Percentiles rank a stretch among this genome's conserved stretches.
Conservation (phyloP, 2,329 filamentous ascomycete genomes). For the Dothistroma pini region DNA sequence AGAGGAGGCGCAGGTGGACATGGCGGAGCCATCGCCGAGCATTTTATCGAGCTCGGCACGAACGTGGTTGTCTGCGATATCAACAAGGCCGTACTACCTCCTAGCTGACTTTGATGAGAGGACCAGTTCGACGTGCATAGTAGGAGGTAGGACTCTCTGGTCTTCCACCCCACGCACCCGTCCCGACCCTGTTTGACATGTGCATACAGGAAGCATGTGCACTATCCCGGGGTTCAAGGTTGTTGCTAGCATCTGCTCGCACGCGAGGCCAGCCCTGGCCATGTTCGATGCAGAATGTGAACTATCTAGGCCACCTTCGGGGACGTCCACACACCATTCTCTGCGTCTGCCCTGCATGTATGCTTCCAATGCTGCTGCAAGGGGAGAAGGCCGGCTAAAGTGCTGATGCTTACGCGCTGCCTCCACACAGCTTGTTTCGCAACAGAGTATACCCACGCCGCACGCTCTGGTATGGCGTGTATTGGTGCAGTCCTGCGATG, state of each 20-base stretch:
- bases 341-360: neutral
- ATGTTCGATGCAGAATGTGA: neutral
- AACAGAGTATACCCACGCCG: neutral
- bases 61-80: constrained; percentile 39
- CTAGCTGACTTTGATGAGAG: constrained; percentile 30
- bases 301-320: neutral
- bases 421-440: neutral
- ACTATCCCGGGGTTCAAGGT: no score
- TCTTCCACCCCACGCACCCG: no score
- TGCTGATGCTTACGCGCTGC: neutral
- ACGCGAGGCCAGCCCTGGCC: neutral
- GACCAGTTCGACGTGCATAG: no score
- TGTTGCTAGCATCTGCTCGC: neutral
- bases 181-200: no score
- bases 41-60: constrained; percentile 32
- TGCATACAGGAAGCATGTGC: no score
- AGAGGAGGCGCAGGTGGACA: constrained; percentile 35
- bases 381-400: neutral
- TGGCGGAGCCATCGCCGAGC: constrained; percentile 33
- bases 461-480: neutral
- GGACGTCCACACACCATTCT: neutral
- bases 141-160: no score
- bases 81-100: constrained; percentile 31
- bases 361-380: neutral
- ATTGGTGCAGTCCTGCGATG: neutral